Percentiles rank a stretch among this genome's conserved stretches.
phyloP scores from a whole-genome alignment of 176 grass and related monocot genomes.

The Avena eriantha region DNA sequence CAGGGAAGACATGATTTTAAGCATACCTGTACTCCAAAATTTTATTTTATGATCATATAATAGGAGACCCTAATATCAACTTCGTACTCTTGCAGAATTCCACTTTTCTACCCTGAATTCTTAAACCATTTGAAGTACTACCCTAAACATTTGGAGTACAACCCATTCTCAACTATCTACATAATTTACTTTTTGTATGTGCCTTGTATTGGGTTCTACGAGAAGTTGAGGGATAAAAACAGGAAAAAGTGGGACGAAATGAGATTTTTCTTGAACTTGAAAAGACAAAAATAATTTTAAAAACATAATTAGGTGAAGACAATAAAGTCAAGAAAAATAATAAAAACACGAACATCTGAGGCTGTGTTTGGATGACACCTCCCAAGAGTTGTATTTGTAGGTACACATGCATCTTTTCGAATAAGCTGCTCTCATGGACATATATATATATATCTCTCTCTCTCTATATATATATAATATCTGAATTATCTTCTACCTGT shows the following conservation, averaged over 20 bases:
- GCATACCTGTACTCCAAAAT: constrained; percentile 12
- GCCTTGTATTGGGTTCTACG: neutral
- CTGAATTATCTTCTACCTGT: too few species aligned
- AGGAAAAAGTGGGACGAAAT: neutral
- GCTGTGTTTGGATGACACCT: too few species aligned
- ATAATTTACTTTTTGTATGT: neutral
- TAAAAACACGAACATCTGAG: neutral
- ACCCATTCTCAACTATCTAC: neutral
- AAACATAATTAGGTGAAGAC: neutral
- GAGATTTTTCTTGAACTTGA: neutral
- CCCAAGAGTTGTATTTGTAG: too few species aligned
- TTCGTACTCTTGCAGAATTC: neutral
- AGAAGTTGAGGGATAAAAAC: neutral
- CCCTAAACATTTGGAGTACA: neutral
- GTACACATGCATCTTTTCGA: too few species aligned
- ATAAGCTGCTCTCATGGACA: too few species aligned
- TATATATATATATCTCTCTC: too few species aligned
- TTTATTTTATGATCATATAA: neutral
- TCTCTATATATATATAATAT: too few species aligned
- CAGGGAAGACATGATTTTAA: neutral
- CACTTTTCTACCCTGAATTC: neutral
- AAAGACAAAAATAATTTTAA: neutral
- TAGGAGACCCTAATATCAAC: neutral
- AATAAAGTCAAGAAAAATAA: neutral
- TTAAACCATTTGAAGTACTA: neutral